Base-by-base conservation (phyloP, 2,329 filamentous ascomycete species). In the Furcasterigmium furcatum region DNA sequence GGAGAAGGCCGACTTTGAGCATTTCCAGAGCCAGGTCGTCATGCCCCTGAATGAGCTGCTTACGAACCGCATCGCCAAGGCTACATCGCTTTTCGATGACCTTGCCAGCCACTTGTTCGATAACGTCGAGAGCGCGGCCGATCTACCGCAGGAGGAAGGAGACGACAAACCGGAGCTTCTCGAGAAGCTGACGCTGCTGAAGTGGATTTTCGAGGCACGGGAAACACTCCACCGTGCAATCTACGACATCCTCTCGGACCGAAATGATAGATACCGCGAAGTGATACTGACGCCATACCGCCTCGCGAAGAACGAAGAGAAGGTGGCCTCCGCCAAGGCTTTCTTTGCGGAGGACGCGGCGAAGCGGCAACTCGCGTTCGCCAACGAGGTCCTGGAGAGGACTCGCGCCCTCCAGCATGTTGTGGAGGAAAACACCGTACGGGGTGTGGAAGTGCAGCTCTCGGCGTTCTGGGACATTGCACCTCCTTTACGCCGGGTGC, bases 391-490 rank as follows among this genome's bases (percentile, higher is more conserved):
- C 1, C 71, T 91, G 25, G 77, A 81, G 52, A 84, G 94, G 12
- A 84, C 85, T 18, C 80, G 88, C 54, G 84, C 86, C 19, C 91
- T 97, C 60, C 77, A 88, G 54, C 76, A 79, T 39, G 81, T 94
- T 7, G 82, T 96, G 24, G 90, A 96, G 61, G 78, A 84, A 55
- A 94, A 94, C 45, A 91, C 96, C 19, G 83, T 84, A 18, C 84
- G 88, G 9, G 94, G 92, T 14, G 90, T 97, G 10, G 91, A 96
- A 62, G 81, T 90, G 45, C 94, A 97, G 66, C 78, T 96, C 3
- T 91, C 87, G 9, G 91, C 92, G 0, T 99, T 97, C 64, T 99
- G 94, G 94, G 94, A 99, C 60, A 95, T 97, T 57, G 92, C 91
- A 2, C 94, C 94, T 3, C 83, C 85, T 4, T 76, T 99, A 1